These are phyloP conservation scores for Ophiostoma perfectum DNA, from an alignment of 2,329 filamentous ascomycete species.

Conservation along the genomic window DNA sequence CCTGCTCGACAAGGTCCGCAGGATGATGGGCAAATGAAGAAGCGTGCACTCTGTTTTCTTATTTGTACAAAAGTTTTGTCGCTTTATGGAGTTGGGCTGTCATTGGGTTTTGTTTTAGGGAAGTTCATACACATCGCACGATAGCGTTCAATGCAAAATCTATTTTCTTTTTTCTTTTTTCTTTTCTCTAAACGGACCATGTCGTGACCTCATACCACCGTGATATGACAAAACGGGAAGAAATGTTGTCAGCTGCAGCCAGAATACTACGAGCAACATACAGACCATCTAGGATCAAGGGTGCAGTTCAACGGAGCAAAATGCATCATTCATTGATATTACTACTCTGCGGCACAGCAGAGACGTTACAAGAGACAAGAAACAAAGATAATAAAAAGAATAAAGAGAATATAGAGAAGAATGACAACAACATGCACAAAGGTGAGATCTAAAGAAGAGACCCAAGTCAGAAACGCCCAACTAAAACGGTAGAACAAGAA, in stretches of 20 bases:
- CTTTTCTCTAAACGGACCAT: no score
- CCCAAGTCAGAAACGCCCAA: slow-evolving; percentile 1
- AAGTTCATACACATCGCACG: slow-evolving; percentile 7
- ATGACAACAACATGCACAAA: neutral
- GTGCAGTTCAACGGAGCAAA: neutral
- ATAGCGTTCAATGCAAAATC: neutral
- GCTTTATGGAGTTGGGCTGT: slow-evolving; percentile 15
- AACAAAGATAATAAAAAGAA: slow-evolving; percentile 13
- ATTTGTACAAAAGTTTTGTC: neutral
- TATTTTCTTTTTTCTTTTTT: neutral
- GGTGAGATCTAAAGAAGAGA: neutral
- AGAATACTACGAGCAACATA: no score
- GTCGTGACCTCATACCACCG: no score
- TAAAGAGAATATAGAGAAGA: slow-evolving; percentile 22
- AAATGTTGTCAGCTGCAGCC: no score
- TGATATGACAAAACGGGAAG: no score
- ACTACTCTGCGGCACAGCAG: neutral
- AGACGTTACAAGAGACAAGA: neutral
- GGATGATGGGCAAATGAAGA: slow-evolving; percentile 50
- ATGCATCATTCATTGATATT: neutral
- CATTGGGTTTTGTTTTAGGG: neutral
- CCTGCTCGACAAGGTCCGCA: slow-evolving; percentile 71
- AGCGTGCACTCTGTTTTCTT: neutral
- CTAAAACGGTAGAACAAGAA: slow-evolving; percentile 8
- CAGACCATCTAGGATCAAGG: no score